Evolutionary conservation across 192 early-diverging fungal species (phyloP).

Genomic region (Backusella circina): DNA sequence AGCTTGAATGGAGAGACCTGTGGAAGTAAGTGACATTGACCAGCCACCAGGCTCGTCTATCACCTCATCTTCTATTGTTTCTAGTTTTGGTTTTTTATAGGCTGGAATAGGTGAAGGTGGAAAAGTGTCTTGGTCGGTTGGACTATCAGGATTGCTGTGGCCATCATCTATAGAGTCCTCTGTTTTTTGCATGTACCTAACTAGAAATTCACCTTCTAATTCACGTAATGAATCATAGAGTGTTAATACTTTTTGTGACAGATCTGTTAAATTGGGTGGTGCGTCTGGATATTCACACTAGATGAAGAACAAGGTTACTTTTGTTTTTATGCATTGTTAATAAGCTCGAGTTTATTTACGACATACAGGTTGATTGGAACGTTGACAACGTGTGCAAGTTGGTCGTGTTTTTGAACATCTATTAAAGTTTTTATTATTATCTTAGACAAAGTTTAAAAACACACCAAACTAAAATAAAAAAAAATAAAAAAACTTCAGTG

Average conservation of each 20-base stretch:
- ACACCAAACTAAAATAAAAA: background rate
- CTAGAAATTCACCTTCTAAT: constrained; percentile 30
- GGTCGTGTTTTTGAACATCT: constrained; percentile 38
- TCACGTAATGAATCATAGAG: constrained; percentile 29
- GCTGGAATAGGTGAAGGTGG: background rate
- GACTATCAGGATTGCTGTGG: background rate
- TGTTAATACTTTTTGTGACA: constrained; percentile 30
- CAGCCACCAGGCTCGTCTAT: constrained; percentile 4
- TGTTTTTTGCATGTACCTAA: constrained; percentile 25
- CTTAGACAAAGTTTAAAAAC: background rate
- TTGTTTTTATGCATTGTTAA: background rate
- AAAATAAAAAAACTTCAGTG: background rate
- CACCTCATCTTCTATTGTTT: background rate
- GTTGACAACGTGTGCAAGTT: constrained; percentile 27
- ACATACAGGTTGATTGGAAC: constrained; percentile 32
- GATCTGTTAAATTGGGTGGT: constrained; percentile 29
- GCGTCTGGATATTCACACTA: constrained; percentile 40
- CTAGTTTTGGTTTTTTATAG: background rate
- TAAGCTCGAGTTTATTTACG: background rate
- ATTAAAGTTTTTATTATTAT: background rate
- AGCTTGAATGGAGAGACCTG: constrained; percentile 22
- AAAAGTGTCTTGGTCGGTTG: background rate
- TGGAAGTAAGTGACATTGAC: constrained; percentile 21
- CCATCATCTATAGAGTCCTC: background rate
- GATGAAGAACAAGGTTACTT: background rate